These are phyloP conservation scores for Dryas octopetala DNA, from an alignment of 306 rosid genomes.

Conservation along the genomic window DNA sequence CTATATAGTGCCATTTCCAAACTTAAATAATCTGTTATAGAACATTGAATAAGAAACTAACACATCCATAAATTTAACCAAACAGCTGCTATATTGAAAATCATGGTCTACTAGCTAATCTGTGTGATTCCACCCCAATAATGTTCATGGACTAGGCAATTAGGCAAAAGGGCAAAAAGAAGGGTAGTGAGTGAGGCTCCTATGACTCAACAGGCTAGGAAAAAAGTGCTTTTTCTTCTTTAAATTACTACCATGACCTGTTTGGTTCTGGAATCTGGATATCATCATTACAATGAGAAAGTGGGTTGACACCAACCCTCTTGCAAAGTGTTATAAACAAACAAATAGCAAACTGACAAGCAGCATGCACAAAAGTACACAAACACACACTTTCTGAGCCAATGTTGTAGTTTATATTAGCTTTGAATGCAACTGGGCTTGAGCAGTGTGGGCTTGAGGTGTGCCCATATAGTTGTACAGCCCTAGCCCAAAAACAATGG, in stretches of 20 bases:
- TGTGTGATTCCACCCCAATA: no score
- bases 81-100: no score
- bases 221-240: constrained; percentile 25
- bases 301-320: constrained; percentile 34
- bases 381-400: not conserved
- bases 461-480: not conserved
- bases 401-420: not conserved
- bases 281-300: constrained; percentile 40
- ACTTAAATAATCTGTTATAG: no score
- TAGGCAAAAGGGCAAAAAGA: not conserved
- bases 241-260: constrained; percentile 19
- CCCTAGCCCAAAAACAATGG: not conserved
- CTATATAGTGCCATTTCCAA: no score
- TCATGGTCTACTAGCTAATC: no score
- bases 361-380: not conserved
- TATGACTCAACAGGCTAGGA: constrained; percentile 20
- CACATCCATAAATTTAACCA: no score
- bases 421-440: not conserved
- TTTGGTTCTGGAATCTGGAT: constrained; percentile 14
- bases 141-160: not conserved
- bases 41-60: no score
- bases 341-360: not conserved
- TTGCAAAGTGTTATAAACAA: not conserved
- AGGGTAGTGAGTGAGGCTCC: constrained; percentile 14
- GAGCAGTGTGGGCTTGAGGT: not conserved